Conservation (phyloP, 2,329 filamentous ascomycete genomes). For the Ophiocordyceps camponoti-floridani region DNA sequence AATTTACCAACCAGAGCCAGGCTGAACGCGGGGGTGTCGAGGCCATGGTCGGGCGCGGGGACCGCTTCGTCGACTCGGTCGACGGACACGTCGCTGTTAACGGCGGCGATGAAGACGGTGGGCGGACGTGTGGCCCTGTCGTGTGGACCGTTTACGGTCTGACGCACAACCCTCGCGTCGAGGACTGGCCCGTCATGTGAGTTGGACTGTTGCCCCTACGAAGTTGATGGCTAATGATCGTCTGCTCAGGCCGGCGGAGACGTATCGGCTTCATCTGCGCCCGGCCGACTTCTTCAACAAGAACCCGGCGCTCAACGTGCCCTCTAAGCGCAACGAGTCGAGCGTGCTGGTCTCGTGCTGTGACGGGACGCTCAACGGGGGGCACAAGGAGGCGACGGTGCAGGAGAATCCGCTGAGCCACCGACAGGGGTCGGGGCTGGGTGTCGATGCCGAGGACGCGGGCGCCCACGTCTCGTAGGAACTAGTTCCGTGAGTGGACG, state of each 20-base stretch:
- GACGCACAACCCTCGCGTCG: slow-evolving; percentile 45
- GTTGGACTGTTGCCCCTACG: slow-evolving; percentile 6
- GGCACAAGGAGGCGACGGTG: slow-evolving; percentile 5
- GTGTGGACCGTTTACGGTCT: slow-evolving; percentile 40
- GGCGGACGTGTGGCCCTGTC: slow-evolving; percentile 30
- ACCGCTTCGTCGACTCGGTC: slow-evolving; percentile 21
- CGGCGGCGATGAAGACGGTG: slow-evolving; percentile 9
- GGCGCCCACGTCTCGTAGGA: background rate
- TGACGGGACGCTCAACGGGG: slow-evolving; percentile 1
- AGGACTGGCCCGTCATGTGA: slow-evolving; percentile 53
- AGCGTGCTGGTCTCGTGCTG: slow-evolving; percentile 23
- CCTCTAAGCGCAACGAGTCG: slow-evolving; percentile 17
- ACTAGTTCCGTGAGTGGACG: background rate
- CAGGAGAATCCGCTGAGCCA: slow-evolving; percentile 14
- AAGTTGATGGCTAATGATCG: background rate
- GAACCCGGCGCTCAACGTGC: slow-evolving; percentile 28
- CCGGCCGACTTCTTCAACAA: slow-evolving; percentile 29
- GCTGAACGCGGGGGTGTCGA: slow-evolving; percentile 14
- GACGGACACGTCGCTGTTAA: too few species aligned
- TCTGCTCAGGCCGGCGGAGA: slow-evolving; percentile 31
- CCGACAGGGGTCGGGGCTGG: slow-evolving; percentile 10
- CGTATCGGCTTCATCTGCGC: slow-evolving; percentile 23
- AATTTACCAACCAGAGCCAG: slow-evolving; percentile 26
- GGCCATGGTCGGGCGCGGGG: slow-evolving; percentile 20
- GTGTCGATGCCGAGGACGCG: background rate